Evolutionary conservation across 257 asterid species (phyloP).

Genomic region (Schizonepeta tenuifolia): DNA sequence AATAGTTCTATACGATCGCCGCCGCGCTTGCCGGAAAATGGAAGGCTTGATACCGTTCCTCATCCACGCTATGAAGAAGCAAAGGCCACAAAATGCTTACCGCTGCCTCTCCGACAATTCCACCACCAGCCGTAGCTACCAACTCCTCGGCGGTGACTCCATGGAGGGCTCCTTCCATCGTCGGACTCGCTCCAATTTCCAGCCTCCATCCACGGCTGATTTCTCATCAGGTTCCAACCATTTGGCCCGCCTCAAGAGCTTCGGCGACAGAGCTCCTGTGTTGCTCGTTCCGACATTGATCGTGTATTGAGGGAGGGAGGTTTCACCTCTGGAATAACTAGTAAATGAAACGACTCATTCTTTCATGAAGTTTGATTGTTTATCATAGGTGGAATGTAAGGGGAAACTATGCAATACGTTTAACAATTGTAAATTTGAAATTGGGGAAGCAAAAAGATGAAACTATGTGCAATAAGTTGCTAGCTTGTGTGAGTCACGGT

Average conservation of each 20-base stretch:
- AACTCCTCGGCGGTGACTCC: slow-evolving; percentile 49
- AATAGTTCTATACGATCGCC: not conserved
- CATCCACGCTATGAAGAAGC: slow-evolving; percentile 61
- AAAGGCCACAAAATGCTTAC: slow-evolving; percentile 41
- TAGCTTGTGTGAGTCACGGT: not conserved
- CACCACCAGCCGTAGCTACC: slow-evolving; percentile 64
- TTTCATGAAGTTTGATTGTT: not conserved
- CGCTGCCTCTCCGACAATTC: slow-evolving; percentile 69
- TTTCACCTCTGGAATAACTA: slow-evolving; percentile 8
- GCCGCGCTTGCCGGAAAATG: slow-evolving; percentile 38
- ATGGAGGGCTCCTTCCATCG: slow-evolving; percentile 64
- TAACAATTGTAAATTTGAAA: slow-evolving; percentile 8
- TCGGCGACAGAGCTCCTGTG: slow-evolving; percentile 18
- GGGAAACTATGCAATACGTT: not conserved
- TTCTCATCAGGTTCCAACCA: slow-evolving; percentile 29
- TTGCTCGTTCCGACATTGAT: not conserved
- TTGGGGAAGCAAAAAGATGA: not conserved
- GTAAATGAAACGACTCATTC: not conserved
- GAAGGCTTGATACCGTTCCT: slow-evolving; percentile 77
- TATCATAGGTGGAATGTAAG: not conserved
- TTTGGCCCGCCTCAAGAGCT: slow-evolving; percentile 35
- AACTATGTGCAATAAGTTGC: not conserved
- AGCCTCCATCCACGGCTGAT: slow-evolving; percentile 36
- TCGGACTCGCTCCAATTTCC: slow-evolving; percentile 57
- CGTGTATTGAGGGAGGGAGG: slow-evolving; percentile 38